These are phyloP conservation scores for Phytophthora multivora DNA, from an alignment of 352 stramenopile genomes.

Conservation along the genomic window DNA sequence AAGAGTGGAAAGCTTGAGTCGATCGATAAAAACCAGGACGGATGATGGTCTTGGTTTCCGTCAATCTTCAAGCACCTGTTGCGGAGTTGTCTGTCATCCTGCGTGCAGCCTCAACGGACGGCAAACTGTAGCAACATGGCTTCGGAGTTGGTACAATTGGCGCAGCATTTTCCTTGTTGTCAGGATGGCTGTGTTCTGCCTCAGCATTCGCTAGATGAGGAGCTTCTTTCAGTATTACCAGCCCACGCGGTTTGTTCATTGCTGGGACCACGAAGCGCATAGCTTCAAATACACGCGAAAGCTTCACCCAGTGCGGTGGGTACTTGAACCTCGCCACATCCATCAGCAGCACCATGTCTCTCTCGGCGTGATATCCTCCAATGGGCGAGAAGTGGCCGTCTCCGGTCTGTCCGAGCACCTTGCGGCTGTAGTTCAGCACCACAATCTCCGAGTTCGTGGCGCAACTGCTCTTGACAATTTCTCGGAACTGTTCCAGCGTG, in stretches of 20 bases:
- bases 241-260: conserved; percentile 43
- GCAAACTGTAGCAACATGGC: conserved; percentile 35
- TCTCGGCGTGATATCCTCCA: conserved; percentile 91
- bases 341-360: conserved; percentile 95
- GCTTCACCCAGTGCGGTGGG: conserved; percentile 85
- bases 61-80: conserved; percentile 1
- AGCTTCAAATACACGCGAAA: conserved; percentile 54
- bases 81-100: conserved; percentile 16
- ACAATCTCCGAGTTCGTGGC: conserved; percentile 82
- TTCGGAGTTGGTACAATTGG: conserved; percentile 13
- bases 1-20: conserved; percentile 9
- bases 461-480: conserved; percentile 79
- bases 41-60: neutral
- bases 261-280: conserved; percentile 58
- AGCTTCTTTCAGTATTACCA: conserved; percentile 21
- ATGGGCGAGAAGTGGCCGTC: conserved; percentile 97
- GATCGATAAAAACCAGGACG: conserved; percentile 1
- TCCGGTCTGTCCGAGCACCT: conserved; percentile 93
- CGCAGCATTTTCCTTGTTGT: conserved; percentile 12
- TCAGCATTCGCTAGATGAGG: neutral
- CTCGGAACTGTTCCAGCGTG: conserved; percentile 56
- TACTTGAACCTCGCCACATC: conserved; percentile 98
- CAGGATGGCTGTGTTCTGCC: neutral
- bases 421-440: conserved; percentile 92
- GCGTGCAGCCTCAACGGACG: conserved; percentile 25